Evolutionary conservation across 768 basidiomycete species (phyloP), one percentile per base, ranked within the genome.

Genomic region (Suillus spraguei): DNA sequence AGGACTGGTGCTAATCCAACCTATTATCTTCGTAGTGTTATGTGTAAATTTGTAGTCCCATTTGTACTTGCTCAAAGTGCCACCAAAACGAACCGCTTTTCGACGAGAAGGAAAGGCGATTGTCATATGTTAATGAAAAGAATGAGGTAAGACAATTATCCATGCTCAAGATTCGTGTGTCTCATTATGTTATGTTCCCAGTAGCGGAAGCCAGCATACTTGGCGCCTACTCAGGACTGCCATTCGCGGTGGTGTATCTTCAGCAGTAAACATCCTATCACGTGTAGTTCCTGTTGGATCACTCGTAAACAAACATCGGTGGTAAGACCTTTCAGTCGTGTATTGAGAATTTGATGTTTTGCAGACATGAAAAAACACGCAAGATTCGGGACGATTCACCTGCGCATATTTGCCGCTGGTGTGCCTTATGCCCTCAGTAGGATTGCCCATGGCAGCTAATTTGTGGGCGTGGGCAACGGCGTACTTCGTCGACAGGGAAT

Each of bases 31-130:
- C 16, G 17, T 22, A 44, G n/a, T 65, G 64, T 61, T 14, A 74
- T 74, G 73, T 74, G 73, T 50, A 76, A 74, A 63, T 63, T 69
- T 7, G 67, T 74, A 53, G 65, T 74, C 71, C 74, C 20, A 66
- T 74, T 59, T 72, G 73, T 49, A 75, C 69, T 20, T 74, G 73
- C 35, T 75, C 72, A 2, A 72, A 76, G 60, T 74, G 73, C 49
- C 66, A 38, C 41, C 60, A 59, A 13, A 64, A 44, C 28, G 71
- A 74, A 46, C 74, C 72, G 5, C 72, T 74, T 64, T 74, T 74
- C 42, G 65, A 59, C 3, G 65, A 71, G 14, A 58, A 59, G 13
- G 60, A 58, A 35, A 59, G 50, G 5, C 69, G 59, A 16, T 59
- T 65, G 56, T 64, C 60, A 33, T 71, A 75, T 52, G 71, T 71